Conservation (phyloP, 75 land plant genomes). For the Adiantum capillusveneris region DNA sequence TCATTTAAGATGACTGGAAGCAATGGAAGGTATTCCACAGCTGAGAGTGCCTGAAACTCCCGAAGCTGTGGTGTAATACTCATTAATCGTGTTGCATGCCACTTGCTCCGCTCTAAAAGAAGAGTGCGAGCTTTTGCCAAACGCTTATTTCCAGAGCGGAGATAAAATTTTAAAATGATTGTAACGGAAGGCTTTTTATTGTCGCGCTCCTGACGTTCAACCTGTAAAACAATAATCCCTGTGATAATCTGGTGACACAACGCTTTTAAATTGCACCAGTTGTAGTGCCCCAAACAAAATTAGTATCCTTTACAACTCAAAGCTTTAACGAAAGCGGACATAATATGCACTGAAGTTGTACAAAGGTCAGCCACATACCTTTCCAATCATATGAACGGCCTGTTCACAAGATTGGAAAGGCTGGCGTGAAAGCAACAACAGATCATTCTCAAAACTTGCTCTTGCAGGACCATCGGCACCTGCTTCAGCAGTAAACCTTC, state of each 20-base stretch:
- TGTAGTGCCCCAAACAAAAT: too few species aligned
- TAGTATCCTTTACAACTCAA: too few species aligned
- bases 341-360: too few species aligned
- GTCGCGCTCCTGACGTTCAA: constrained; percentile 77
- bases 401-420: constrained; percentile 43
- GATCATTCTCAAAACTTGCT: constrained; percentile 61
- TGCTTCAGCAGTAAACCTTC: constrained; percentile 58
- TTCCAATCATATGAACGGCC: constrained; percentile 71
- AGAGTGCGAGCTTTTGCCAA: constrained; percentile 53
- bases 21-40: constrained; percentile 54
- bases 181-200: constrained; percentile 46
- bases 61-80: constrained; percentile 85
- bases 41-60: constrained; percentile 93
- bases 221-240: constrained; percentile 29
- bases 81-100: constrained; percentile 72
- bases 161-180: constrained; percentile 47
- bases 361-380: constrained; percentile 39
- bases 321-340: too few species aligned
- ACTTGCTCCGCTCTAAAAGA: constrained; percentile 72
- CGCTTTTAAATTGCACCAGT: too few species aligned
- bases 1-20: constrained; percentile 63
- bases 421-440: constrained; percentile 67
- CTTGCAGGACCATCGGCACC: constrained; percentile 36
- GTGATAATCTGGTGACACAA: too few species aligned
- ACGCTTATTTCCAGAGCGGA: constrained; percentile 48